Base-by-base conservation (phyloP, 2,329 filamentous ascomycete genomes). In the Arthrobotrys sinensis region DNA sequence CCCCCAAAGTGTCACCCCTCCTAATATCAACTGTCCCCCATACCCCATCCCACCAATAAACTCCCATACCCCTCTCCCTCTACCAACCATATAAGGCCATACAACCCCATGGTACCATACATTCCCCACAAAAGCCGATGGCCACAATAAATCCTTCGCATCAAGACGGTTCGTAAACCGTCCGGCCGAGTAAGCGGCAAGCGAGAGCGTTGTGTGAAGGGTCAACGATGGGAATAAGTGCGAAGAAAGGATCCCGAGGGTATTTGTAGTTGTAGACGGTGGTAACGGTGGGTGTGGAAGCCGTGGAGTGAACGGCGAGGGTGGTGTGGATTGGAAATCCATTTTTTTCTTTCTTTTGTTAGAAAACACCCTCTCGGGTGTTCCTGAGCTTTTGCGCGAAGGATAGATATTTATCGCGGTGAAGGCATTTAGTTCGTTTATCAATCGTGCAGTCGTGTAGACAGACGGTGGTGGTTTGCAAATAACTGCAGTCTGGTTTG, bases 91-190 rank as follows among this genome's bases (percentile, higher is more conserved):
- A 10, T 89, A 84, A 4, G 86, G 86, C n/a, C 85, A 84, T 12
- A 88, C 88, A 48, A 90, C 83, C 21, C 89, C 88, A 68, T 85
- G 87, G 87, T 88, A 90, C 89, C 89, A 90, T 5, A 88, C 88
- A 81, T 89, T 90, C 71, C 85, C 82, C 8, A 90, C 86, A 80
- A 87, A 87, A 1, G 85, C 87, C 3, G 85, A 83, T 0, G 88
- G 87, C 88, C 88, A 90, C 4, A 89, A 83, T 85, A 87, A 88
- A 82, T 91, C 89, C 81, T 90, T 91, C n/a, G 86, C 84, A 70
- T 90, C 89, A 8, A 88, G 86, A n/a, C 86, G 85, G 80, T 89
- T 83, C 6, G 87, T 88, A 62, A 86, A 85, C 24, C 88, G 85
- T 0, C 87, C 87, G 34, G 86, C 84, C 7, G 85, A 85, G 81